Conservation (phyloP, 2,329 filamentous ascomycete species). For the Trichoderma sp. region DNA sequence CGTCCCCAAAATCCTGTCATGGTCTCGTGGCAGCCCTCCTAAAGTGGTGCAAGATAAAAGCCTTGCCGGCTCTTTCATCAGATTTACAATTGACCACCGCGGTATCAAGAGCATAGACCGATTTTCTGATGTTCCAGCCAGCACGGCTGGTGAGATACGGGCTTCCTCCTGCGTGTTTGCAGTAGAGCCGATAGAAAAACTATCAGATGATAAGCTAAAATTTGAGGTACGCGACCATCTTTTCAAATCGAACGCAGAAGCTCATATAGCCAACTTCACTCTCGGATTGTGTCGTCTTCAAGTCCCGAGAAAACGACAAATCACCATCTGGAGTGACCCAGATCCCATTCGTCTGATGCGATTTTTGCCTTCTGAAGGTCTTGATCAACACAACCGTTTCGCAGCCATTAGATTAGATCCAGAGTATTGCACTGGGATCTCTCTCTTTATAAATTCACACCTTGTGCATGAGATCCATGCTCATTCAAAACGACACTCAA, state of each 20-base stretch:
- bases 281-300: not conserved
- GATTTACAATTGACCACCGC: not conserved
- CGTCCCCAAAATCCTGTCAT: not conserved
- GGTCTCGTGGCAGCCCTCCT: not conserved
- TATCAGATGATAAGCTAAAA: not conserved
- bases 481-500: not conserved
- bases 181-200: not conserved
- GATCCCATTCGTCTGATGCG: not conserved
- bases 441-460: not conserved
- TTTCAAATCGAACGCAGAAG: not conserved
- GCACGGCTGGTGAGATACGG: not conserved
- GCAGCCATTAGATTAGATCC: not conserved
- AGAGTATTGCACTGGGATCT: not conserved
- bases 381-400: not conserved
- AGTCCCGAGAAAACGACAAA: not conserved
- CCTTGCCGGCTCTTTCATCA: not conserved
- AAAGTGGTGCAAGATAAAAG: not conserved
- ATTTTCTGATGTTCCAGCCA: not conserved
- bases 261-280: not conserved
- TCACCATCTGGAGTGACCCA: not conserved
- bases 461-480: not conserved
- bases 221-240: not conserved
- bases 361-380: not conserved
- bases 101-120: constrained; percentile 2
- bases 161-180: not conserved